Conservation (phyloP, 306 rosid species). For the Styphnolobium japonicum region DNA sequence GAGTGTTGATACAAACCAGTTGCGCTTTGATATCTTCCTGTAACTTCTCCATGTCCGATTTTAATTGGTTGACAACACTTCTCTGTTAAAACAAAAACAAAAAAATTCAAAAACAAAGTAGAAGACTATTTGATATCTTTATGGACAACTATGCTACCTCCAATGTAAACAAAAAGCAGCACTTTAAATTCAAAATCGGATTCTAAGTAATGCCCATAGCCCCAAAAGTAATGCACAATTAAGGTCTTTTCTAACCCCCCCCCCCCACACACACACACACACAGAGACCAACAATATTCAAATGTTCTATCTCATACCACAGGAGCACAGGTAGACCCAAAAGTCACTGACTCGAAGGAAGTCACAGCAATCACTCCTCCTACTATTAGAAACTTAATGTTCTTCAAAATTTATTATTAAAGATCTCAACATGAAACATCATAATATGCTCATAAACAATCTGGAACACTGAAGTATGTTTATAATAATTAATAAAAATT, state of each 20-base stretch:
- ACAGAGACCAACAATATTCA: background rate
- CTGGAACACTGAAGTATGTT: background rate
- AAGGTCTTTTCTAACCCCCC: slow-evolving; percentile 14
- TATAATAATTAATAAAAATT: background rate
- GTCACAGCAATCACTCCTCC: slow-evolving; percentile 2
- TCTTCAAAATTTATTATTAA: slow-evolving; percentile 8
- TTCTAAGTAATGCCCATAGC: background rate
- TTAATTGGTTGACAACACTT: slow-evolving; percentile 74
- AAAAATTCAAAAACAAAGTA: slow-evolving; percentile 13
- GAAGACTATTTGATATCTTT: background rate
- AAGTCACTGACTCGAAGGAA: slow-evolving; percentile 1
- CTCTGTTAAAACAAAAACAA: slow-evolving; percentile 53
- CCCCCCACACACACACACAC: no score
- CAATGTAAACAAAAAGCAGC: slow-evolving; percentile 10
- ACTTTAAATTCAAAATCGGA: slow-evolving; percentile 10
- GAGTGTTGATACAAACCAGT: slow-evolving; percentile 56
- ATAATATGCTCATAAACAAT: background rate
- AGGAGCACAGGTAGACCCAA: slow-evolving; percentile 8
- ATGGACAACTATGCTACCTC: slow-evolving; percentile 3
- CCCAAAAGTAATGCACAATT: slow-evolving; percentile 1
- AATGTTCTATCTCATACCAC: slow-evolving; percentile 1
- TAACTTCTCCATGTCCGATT: slow-evolving; percentile 76
- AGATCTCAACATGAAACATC: background rate
- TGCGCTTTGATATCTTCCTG: slow-evolving; percentile 73
- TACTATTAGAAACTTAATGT: background rate